Evolutionary conservation across 495 filamentous ascomycete genomes (phyloP), one percentile per base, ranked within the genome.

Genomic region (Corynascus novoguineensis): DNA sequence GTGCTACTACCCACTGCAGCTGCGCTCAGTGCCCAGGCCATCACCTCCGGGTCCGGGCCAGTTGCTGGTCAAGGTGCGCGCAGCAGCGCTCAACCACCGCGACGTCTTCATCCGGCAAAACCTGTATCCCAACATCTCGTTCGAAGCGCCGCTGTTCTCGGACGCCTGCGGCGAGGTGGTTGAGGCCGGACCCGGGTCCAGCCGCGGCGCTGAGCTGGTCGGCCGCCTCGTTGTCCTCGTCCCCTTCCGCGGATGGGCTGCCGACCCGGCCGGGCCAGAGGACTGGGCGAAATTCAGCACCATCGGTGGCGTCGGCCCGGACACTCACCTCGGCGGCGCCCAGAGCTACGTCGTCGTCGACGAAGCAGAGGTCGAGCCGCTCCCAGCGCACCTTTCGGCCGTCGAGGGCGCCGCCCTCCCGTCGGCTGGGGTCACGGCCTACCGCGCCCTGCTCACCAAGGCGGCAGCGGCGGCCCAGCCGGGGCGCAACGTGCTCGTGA

Each of bases 101-200:
- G 91, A 96, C 70, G 79, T 92, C 63, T 95, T 95, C 78, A 86
- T 93, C 70, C 88, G 91, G 53, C 90, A 92, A 66, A 85, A 90
- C 64, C 83, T 95, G 38, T 97, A 97, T 77, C 92, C 92, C 0
- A 84, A 81, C 49, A 83, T 87, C 56, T 83, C 88, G 15, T 95
- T 95, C 69, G 74, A 80, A 48, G 70, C 81, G 25, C 89, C 92
- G 0, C 72, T 96, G 25, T 77, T 92, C 28, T 81, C 89, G 34
- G 92, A 97, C 67, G 92, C 88, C 27, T 81, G 76, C 57, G 92
- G 90, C 28, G 68, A 76, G 31, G 88, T 96, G n/a, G 75, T 81
- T 34, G 70, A 75, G 7, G 73, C 82, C 28, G 86, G 74, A 81
- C 6, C 61, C 67, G n/a, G 75, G 81, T 6, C 41, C 61, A 25